Base-by-base conservation (phyloP, 176 grass and related monocot genomes). In the Otatea glauca region DNA sequence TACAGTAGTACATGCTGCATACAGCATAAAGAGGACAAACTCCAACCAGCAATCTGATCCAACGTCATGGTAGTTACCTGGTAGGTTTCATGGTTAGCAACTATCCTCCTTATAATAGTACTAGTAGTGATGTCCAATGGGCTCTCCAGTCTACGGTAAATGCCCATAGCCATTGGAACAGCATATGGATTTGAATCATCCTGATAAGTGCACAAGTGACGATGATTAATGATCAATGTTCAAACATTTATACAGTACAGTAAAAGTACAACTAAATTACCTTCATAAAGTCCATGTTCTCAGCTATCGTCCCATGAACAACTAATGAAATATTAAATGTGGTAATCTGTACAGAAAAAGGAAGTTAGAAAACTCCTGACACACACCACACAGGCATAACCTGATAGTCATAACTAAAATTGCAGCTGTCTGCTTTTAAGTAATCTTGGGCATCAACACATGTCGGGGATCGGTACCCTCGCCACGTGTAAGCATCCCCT, bases 71-170 rank as follows among this genome's bases (percentile, higher is more conserved):
- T 54, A 80, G 25, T 64, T 90, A 98, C 96, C 96, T 95, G 93
- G 87, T 90, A 98, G 34, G 93, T 91, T 90, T 98, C 96, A 39
- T 98, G 96, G 87, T 98, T 98, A 77, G 89, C 64, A 92, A 98
- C 96, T 83, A 98, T 98, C 83, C 96, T 88, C 88, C 80, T 98
- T 65, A 95, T 98, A 56, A 98, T 98, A 69, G 96, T 98, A 80
- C 96, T 98, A 53, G 96, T 98, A 48, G 93, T 95, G 43, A 95
- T 93, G 63, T 95, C 91, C 87, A 95, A 79, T 82, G 93, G 93
- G 77, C 91, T 98, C 51, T 92, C 89, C 11, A 98, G 72, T 74
- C 89, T 86, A 55, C 27, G 86, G 73, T 87, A 95, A 75, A 93
- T 98, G 47, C 93, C 92, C 93, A 92, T 89, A 85, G 63, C 83